Evolutionary conservation across 2,329 filamentous ascomycete species (phyloP).

Genomic region (Arthrobotrys musiformis): DNA sequence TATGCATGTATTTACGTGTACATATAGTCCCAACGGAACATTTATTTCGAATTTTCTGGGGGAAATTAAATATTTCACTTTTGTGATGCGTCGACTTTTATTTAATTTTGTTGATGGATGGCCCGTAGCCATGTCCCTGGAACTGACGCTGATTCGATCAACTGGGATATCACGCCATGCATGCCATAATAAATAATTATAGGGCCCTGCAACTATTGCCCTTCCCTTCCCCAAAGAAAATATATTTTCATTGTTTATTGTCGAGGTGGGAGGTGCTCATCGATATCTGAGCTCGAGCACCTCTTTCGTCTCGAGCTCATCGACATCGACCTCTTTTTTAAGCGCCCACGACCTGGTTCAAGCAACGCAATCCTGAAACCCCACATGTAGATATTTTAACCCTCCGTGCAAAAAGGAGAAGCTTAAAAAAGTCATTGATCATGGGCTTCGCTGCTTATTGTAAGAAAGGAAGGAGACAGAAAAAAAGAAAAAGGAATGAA

Average conservation of each 20-base stretch:
- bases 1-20: too few relatives aligned
- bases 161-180: constrained; percentile 43
- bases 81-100: constrained; percentile 20
- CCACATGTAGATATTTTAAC: constrained; percentile 36
- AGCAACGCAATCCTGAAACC: constrained; percentile 53
- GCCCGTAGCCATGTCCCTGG: constrained; percentile 53
- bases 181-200: constrained; percentile 18
- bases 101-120: constrained; percentile 5
- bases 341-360: constrained; percentile 48
- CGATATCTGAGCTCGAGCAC: constrained; percentile 39
- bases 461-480: not conserved
- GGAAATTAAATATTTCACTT: constrained; percentile 36
- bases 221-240: not conserved
- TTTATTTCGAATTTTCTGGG: constrained; percentile 22
- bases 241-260: not conserved
- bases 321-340: constrained; percentile 36
- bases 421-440: constrained; percentile 7
- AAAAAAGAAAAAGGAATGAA: constrained; percentile 29
- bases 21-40: constrained; percentile 9
- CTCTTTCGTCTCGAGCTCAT: constrained; percentile 25
- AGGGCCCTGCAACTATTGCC: not conserved
- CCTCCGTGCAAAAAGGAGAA: constrained; percentile 4
- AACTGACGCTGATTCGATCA: constrained; percentile 44
- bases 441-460: constrained; percentile 19
- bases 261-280: constrained; percentile 19